These are phyloP conservation scores for Gamsiella multidivaricata DNA, from an alignment of 192 early-diverging fungal species.

Conservation along the genomic window DNA sequence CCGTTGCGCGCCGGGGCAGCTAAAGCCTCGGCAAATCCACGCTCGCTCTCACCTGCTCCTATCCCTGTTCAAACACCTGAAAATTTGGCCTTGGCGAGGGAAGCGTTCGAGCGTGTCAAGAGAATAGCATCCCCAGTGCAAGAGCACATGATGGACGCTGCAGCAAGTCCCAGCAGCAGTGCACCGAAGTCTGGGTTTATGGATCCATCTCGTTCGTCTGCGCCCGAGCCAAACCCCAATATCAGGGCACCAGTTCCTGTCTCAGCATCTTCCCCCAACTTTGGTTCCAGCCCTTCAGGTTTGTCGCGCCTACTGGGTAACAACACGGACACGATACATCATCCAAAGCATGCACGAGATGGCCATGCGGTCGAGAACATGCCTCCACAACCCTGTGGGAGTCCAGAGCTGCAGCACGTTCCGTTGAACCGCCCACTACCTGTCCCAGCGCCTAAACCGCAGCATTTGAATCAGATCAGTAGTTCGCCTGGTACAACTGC, in stretches of 20 bases:
- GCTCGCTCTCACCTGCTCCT: conserved; percentile 21
- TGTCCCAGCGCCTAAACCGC: conserved; percentile 38
- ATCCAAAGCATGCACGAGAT: conserved; percentile 19
- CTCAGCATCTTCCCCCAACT: background rate
- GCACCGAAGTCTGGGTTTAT: conserved; percentile 14
- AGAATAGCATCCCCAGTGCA: conserved; percentile 23
- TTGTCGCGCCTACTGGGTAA: conserved; percentile 19
- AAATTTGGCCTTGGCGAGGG: conserved; percentile 33
- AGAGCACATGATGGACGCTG: conserved; percentile 5
- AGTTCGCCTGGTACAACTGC: background rate
- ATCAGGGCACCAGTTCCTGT: conserved; percentile 24
- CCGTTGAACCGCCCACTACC: conserved; percentile 43
- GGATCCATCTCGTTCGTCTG: background rate
- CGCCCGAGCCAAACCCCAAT: conserved; percentile 6
- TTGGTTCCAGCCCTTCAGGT: conserved; percentile 12
- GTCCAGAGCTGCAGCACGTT: conserved; percentile 24
- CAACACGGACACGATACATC: background rate
- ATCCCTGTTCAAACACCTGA: conserved; percentile 39
- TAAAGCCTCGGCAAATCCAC: background rate
- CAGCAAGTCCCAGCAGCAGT: conserved; percentile 3
- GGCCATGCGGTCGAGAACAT: conserved; percentile 3
- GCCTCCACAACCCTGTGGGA: conserved; percentile 8
- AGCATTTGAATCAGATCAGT: conserved; percentile 11
- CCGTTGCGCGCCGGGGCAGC: conserved; percentile 11
- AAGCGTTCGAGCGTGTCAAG: conserved; percentile 47